A percentile compares a stretch with the other conserved stretches of the same genome.
Conservation (phyloP, 805 yeast genomes). For the Candida maesae region DNA sequence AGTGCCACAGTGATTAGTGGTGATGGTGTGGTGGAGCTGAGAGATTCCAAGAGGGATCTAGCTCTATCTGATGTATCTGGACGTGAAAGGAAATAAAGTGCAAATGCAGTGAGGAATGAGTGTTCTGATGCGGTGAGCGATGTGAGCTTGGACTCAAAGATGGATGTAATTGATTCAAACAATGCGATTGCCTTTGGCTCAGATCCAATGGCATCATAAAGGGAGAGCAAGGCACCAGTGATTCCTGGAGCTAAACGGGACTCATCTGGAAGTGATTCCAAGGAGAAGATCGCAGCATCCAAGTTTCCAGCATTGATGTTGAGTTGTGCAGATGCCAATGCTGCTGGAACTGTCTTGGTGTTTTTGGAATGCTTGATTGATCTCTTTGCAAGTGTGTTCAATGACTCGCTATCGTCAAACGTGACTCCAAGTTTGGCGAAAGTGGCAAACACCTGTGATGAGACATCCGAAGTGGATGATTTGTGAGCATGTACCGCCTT, state of each 20-base stretch:
- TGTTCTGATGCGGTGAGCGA: not conserved
- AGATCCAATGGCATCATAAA: slow-evolving; percentile 46
- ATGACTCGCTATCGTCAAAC: slow-evolving; percentile 10
- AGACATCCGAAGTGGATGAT: slow-evolving; percentile 15
- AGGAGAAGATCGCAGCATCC: slow-evolving; percentile 32
- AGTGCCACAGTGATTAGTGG: slow-evolving; percentile 9
- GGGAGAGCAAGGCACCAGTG: slow-evolving; percentile 43
- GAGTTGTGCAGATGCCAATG: slow-evolving; percentile 34
- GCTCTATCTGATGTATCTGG: slow-evolving; percentile 4
- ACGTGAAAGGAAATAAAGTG: slow-evolving; percentile 7
- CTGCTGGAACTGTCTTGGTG: slow-evolving; percentile 30
- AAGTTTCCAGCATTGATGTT: slow-evolving; percentile 28
- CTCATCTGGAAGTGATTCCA: slow-evolving; percentile 32
- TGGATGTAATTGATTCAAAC: slow-evolving; percentile 18
- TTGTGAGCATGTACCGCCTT: slow-evolving; percentile 11
- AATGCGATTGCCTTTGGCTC: slow-evolving; percentile 31
- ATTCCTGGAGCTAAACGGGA: slow-evolving; percentile 40
- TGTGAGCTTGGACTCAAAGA: not conserved
- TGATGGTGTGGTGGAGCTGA: not conserved
- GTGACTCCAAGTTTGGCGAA: slow-evolving; percentile 17
- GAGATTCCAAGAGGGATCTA: slow-evolving; percentile 1
- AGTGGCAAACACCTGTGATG: slow-evolving; percentile 12
- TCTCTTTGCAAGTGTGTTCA: slow-evolving; percentile 27
- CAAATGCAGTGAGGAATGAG: slow-evolving; percentile 4
- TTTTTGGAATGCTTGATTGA: slow-evolving; percentile 33